These are phyloP conservation scores for Carpinus viminea DNA, from an alignment of 306 rosid species.

Conservation along the genomic window DNA sequence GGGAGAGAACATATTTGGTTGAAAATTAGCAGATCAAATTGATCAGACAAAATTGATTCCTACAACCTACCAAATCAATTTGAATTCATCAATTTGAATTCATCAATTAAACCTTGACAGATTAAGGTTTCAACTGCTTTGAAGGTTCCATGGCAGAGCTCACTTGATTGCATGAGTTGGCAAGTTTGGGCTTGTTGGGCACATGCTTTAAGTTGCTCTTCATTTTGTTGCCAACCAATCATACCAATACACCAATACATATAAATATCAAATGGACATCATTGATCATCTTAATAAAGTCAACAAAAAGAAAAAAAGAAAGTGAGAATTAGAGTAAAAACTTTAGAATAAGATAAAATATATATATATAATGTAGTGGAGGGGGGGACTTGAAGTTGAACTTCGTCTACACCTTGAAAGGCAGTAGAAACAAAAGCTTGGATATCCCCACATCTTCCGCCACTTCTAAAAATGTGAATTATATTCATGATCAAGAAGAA, in stretches of 20 bases:
- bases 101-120: conserved; percentile 9
- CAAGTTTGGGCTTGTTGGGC: too few species aligned
- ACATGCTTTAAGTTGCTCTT: too few species aligned
- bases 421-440: conserved; percentile 8
- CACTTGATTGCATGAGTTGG: too few species aligned
- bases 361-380: conserved; percentile 8
- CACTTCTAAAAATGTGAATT: conserved; percentile 19
- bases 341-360: conserved; percentile 21
- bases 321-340: background rate
- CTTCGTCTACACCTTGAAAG: conserved; percentile 30
- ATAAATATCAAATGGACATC: too few species aligned
- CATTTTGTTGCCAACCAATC: too few species aligned
- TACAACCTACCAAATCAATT: conserved; percentile 24
- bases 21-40: background rate
- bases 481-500: conserved; percentile 17
- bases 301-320: too few species aligned
- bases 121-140: background rate
- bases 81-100: conserved; percentile 16
- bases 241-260: too few species aligned
- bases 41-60: conserved; percentile 10
- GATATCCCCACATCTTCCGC: conserved; percentile 24
- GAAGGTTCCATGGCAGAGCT: too few species aligned
- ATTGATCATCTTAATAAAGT: too few species aligned
- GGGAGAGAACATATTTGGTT: background rate
- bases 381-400: conserved; percentile 2